Evolutionary conservation across 495 filamentous ascomycete species (phyloP), one percentile per base, ranked within the genome.

Genomic region (Aspergillus diversus): DNA sequence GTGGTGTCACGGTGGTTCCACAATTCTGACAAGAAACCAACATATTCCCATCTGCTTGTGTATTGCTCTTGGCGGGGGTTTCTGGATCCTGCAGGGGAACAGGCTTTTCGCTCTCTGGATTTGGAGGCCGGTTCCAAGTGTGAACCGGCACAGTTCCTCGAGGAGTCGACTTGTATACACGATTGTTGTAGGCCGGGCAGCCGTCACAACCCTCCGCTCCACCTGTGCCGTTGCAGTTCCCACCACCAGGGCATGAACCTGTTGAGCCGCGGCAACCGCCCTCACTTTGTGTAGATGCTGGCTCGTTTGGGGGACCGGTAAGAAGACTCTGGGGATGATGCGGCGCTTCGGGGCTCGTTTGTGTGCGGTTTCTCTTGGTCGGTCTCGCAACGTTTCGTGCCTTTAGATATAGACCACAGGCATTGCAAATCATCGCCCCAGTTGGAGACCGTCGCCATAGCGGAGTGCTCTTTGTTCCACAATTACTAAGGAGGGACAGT

Each of bases 11-110:
- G 1, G 94, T 98, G 43, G 96, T 99, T 16, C 89, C 92, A 75
- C 95, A 99, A 70, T 99, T 99, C 69, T 97, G 94, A 67, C 95
- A 99, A 17, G 95, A 92, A 56, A 96, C 89, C 32, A 97, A 84
- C 32, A 96, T 86, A 34, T 90, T 92, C 3, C 86, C 87, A 60
- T 85, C 88, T 48, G 78, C 69, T 13, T 67, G 58, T 13, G 42
- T 17, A 33, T 60, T 43, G 55, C 37, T 60, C 57, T 74, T 76
- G 1, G 47, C 5, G n/a, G 47, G 11, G 2, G 51, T 34, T 8
- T 70, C 55, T 12, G 64, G 39, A 13, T 75, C 75, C 5, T 63
- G 50, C 17, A 73, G 61, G 5, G 63, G 66, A 5, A 66, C 47
- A 16, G 67, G 55, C 52, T 77, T 72, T 15, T 74, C 69, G 27